Evolutionary conservation across 2,329 filamentous ascomycete species (phyloP).

Genomic region (Cordyceps fumosorosea): DNA sequence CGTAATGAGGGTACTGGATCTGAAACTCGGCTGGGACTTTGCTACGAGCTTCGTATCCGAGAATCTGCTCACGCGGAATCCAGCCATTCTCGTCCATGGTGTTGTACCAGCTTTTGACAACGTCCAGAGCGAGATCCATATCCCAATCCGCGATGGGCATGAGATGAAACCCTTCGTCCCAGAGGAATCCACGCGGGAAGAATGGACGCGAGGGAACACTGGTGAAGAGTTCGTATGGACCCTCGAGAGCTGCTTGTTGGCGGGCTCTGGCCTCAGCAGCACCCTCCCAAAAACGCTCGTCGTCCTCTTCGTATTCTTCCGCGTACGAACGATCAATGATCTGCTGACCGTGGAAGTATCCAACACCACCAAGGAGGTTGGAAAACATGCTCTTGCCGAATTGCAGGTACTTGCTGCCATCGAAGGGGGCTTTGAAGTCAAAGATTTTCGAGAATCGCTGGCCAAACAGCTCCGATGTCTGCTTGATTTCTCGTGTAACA

Average conservation of each 20-base stretch:
- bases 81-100: conserved; percentile 96
- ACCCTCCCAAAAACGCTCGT: conserved; percentile 93
- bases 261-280: conserved; percentile 70
- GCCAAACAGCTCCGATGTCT: conserved; percentile 61
- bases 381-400: conserved; percentile 91
- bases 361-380: conserved; percentile 87
- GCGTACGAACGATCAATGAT: conserved; percentile 87
- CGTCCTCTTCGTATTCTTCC: conserved; percentile 90
- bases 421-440: conserved; percentile 68
- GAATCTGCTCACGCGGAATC: conserved; percentile 94
- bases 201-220: conserved; percentile 89
- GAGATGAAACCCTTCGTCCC: conserved; percentile 97
- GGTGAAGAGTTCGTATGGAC: conserved; percentile 83
- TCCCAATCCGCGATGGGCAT: conserved; percentile 92
- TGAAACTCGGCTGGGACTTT: conserved; percentile 94
- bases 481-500: conserved; percentile 63
- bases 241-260: conserved; percentile 63
- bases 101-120: conserved; percentile 92
- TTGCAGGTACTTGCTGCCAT: conserved; percentile 61
- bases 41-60: conserved; percentile 84
- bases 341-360: conserved; percentile 87
- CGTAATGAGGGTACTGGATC: conserved; percentile 92
- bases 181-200: conserved; percentile 92
- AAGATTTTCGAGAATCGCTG: conserved; percentile 64
- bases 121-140: conserved; percentile 76